Conservation (phyloP, 495 filamentous ascomycete genomes). For the Oleoguttula mirabilis region DNA sequence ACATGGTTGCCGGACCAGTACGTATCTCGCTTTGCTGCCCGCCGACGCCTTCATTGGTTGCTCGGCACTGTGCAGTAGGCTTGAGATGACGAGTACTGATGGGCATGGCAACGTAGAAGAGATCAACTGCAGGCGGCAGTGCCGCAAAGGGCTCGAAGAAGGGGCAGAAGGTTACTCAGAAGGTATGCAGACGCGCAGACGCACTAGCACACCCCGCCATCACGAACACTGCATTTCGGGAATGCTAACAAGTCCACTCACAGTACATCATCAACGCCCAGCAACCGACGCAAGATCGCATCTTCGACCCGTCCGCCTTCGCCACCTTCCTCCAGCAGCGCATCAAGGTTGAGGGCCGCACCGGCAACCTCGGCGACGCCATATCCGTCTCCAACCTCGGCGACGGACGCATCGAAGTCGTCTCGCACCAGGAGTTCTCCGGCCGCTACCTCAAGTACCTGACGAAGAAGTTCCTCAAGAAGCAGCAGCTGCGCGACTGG, state of each 20-base stretch:
- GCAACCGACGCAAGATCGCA: constrained; percentile 96
- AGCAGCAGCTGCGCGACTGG: constrained; percentile 99
- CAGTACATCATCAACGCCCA: constrained; percentile 98
- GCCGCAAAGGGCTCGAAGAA: constrained; percentile 45
- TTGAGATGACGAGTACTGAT: constrained; percentile 19
- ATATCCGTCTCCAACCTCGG: constrained; percentile 79
- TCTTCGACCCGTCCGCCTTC: constrained; percentile 97
- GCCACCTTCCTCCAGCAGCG: constrained; percentile 99
- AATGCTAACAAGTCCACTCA: neutral
- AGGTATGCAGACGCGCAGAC: too few species aligned
- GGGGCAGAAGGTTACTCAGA: constrained; percentile 58
- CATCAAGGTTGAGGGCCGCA: constrained; percentile 98
- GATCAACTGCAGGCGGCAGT: constrained; percentile 27
- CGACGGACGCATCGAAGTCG: constrained; percentile 95
- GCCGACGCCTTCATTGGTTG: constrained; percentile 25
- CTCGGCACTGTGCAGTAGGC: constrained; percentile 74
- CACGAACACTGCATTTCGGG: neutral
- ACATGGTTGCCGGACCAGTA: constrained; percentile 61
- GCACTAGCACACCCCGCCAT: too few species aligned
- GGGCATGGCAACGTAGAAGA: constrained; percentile 41
- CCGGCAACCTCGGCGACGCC: constrained; percentile 91
- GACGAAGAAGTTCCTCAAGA: constrained; percentile 99
- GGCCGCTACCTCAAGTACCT: constrained; percentile 99
- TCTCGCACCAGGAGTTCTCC: constrained; percentile 94
- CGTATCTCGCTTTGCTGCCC: constrained; percentile 87